Base-by-base conservation (phyloP, 805 yeast genomes). In the Ogataea wickerhamii region DNA sequence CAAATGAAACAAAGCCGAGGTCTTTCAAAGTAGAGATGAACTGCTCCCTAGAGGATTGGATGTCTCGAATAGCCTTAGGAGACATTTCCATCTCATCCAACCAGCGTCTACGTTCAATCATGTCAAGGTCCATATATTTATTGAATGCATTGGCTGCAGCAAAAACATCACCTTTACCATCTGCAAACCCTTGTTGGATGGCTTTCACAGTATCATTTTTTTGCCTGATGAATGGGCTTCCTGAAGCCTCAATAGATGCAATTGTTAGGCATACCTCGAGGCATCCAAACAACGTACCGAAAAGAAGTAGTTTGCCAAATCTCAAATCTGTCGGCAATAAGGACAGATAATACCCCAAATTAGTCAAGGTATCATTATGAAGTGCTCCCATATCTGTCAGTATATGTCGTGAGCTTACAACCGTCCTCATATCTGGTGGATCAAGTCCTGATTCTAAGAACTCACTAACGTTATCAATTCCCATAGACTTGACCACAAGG, bases 401-500 rank as follows among this genome's bases (percentile, higher is more conserved):
- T 35, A 70, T 63, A 20, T 66, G 56, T 34, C 64, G 63, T 0
- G 91, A 82, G 22, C 67, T 67, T 1, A 58, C 61, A n/a, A 84
- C 55, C 6, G 81, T 70, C 2, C 58, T 58, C 8, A 53, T 58
- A 18, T 73, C 70, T 0, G 98, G 98, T 0, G 95, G 82, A 57
- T 89, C 97, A 33, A 93, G 61, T 0, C 96, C 96, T 22, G 72
- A 69, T 12, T 73, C 66, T 45, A 91, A 68, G 52, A 91, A 93
- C 17, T 66, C 71, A 40, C 70, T 70, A 0, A 88, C 96, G 47
- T 84, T 71, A 3, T 68, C 65, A 19, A 91, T 73, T 0, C 95
- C 95, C 93, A 93, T 87, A 0, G 96, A 73, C 58, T 88, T 88
- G 12, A 89, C 95, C 32, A 81, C 78, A 31, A 91, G 66, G 52